Conservation (phyloP, 164 flowering plant genomes). For the Saururus chinensis region DNA sequence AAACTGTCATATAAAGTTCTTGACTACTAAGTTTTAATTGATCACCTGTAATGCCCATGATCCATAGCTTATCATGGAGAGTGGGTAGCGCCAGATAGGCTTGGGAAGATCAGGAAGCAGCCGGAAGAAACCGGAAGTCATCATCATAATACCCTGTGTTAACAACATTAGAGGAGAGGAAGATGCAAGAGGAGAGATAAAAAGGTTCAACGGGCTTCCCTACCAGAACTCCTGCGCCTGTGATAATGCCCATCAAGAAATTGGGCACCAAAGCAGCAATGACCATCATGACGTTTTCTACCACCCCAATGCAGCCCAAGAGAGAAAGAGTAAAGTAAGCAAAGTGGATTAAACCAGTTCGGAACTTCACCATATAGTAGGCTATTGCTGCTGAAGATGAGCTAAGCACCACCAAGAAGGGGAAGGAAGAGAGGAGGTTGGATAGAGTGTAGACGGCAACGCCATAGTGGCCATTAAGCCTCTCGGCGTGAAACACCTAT, state of each 20-base stretch:
- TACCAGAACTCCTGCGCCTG: conserved; percentile 38
- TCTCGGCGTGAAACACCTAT: conserved; percentile 30
- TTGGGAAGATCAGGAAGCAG: conserved; percentile 77
- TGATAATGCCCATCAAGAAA: conserved; percentile 43
- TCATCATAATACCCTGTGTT: conserved; percentile 66
- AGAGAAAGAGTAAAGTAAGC: conserved; percentile 26
- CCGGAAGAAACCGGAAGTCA: conserved; percentile 79
- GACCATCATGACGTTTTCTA: conserved; percentile 72
- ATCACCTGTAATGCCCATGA: conserved; percentile 77
- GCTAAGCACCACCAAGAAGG: conserved; percentile 38
- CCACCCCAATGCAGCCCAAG: conserved; percentile 29
- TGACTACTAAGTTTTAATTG: not conserved
- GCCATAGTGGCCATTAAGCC: conserved; percentile 35
- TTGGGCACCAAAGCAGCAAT: conserved; percentile 65
- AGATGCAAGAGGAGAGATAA: too few relatives aligned
- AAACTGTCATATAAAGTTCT: not conserved
- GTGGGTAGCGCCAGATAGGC: conserved; percentile 71
- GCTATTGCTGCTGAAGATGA: conserved; percentile 29
- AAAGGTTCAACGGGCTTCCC: not conserved
- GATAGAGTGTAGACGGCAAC: conserved; percentile 26
- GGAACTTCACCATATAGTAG: conserved; percentile 49
- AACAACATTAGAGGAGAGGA: too few relatives aligned
- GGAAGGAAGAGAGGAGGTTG: conserved; percentile 57
- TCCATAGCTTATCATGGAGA: conserved; percentile 61
- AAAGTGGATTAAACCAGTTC: conserved; percentile 25